phyloP scores from a whole-genome alignment of 345 rosid genomes.

The Rhizophora mangle region DNA sequence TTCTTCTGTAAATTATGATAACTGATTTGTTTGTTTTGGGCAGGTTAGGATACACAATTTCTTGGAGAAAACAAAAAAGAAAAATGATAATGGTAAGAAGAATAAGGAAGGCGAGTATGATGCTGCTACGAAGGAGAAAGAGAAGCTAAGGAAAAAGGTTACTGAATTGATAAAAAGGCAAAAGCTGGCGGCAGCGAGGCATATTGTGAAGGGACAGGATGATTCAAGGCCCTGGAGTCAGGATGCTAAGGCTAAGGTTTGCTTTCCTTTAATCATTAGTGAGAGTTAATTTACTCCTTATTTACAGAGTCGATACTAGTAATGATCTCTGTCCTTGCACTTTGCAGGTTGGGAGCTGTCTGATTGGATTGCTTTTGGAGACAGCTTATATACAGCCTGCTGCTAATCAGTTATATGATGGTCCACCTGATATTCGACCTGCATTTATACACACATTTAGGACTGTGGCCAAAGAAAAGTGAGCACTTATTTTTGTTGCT shows the following conservation, averaged over 20 bases:
- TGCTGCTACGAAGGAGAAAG: conserved; percentile 46
- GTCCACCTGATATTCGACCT: conserved; percentile 82
- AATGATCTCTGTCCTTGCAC: conserved; percentile 13
- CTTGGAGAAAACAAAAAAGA: conserved; percentile 76
- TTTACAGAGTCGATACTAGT: not conserved
- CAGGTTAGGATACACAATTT: conserved; percentile 74
- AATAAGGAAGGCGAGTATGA: conserved; percentile 39
- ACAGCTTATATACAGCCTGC: conserved; percentile 89
- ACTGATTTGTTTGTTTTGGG: conserved; percentile 18
- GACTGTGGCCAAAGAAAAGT: conserved; percentile 53
- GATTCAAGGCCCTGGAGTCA: conserved; percentile 66
- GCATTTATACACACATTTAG: conserved; percentile 76
- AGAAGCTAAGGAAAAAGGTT: conserved; percentile 69
- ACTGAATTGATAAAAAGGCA: conserved; percentile 70
- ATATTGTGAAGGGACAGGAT: conserved; percentile 68
- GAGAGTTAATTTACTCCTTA: conserved; percentile 6
- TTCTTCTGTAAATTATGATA: not conserved
- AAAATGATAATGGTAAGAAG: conserved; percentile 39
- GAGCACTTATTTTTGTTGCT: conserved; percentile 27
- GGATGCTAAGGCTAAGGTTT: conserved; percentile 84
- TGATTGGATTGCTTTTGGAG: conserved; percentile 72
- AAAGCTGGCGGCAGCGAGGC: conserved; percentile 75
- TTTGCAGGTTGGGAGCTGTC: conserved; percentile 86
- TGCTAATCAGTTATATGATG: conserved; percentile 52
- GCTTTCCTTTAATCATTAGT: conserved; percentile 22